A percentile compares a stretch with the other conserved stretches of the same genome.
These are phyloP conservation scores for Dictyophora rubrovolvata DNA, from an alignment of 768 basidiomycete genomes.

Conservation along the genomic window DNA sequence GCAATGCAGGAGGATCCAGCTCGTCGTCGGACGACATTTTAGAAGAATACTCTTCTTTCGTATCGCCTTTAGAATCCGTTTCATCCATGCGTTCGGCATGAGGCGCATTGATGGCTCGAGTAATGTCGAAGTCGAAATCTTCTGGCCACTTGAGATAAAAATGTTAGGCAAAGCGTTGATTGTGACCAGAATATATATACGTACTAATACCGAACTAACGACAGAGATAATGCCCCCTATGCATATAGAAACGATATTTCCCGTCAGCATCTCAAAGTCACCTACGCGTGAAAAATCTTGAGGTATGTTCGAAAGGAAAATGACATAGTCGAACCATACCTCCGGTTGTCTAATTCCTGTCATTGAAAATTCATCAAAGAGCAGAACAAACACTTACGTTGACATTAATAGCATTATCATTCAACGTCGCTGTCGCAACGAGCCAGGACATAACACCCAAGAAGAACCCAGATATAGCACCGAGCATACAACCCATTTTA, in stretches of 20 bases:
- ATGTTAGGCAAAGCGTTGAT: not conserved
- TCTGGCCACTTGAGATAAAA: conserved; percentile 52
- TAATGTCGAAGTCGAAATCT: conserved; percentile 70
- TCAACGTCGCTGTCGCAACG: conserved; percentile 62
- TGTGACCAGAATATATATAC: conserved; percentile 14
- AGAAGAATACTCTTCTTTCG: conserved; percentile 25
- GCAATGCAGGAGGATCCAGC: conserved; percentile 52
- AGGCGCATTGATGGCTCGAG: conserved; percentile 62
- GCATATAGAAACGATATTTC: conserved; percentile 79
- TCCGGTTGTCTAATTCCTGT: conserved; percentile 31
- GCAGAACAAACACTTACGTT: conserved; percentile 29
- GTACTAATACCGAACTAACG: conserved; percentile 50
- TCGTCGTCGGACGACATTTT: conserved; percentile 21
- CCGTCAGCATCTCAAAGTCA: conserved; percentile 71
- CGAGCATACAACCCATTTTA: conserved; percentile 74
- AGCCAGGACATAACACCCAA: conserved; percentile 77
- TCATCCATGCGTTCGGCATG: conserved; percentile 16
- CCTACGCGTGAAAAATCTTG: conserved; percentile 13
- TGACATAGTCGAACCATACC: conserved; percentile 27
- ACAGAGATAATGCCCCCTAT: conserved; percentile 71
- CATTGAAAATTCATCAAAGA: not conserved
- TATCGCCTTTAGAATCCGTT: conserved; percentile 23
- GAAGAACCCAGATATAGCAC: conserved; percentile 57
- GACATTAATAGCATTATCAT: conserved; percentile 63
- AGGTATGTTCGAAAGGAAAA: not conserved